These are phyloP conservation scores for Colletotrichum abscissum DNA, from an alignment of 2,329 filamentous ascomycete genomes.

Conservation along the genomic window DNA sequence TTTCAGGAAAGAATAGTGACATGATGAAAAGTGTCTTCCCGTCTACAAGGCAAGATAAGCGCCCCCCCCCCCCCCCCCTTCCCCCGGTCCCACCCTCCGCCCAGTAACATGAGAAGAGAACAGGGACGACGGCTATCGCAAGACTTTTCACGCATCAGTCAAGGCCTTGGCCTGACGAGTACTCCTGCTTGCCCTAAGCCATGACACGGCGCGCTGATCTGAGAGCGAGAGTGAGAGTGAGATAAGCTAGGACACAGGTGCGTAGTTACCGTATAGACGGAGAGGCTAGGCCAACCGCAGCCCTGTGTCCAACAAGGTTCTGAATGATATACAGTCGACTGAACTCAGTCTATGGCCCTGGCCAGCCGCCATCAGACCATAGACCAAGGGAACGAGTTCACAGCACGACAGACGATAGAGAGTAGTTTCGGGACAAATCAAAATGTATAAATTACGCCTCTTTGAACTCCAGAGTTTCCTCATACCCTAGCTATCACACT, in stretches of 20 bases:
- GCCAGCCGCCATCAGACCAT: neutral
- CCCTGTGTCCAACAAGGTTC: neutral
- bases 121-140: neutral
- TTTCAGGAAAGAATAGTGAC: too few species aligned
- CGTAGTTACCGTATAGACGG: too few species aligned
- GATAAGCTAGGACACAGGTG: neutral
- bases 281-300: neutral
- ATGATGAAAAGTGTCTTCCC: too few species aligned
- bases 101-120: neutral
- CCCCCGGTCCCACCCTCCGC: too few species aligned
- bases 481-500: slow-evolving; percentile 34
- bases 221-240: neutral
- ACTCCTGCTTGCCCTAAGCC: neutral
- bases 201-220: neutral
- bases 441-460: slow-evolving; percentile 35
- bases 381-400: neutral
- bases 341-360: neutral
- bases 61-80: too few species aligned
- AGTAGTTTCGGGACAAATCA: slow-evolving; percentile 15
- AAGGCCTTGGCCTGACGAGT: neutral
- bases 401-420: neutral
- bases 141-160: neutral
- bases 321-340: neutral
- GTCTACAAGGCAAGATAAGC: neutral
- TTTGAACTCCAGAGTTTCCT: slow-evolving; percentile 35